Evolutionary conservation across 2,329 filamentous ascomycete species (phyloP).

Genomic region (Fusarium tanahbumbuense): DNA sequence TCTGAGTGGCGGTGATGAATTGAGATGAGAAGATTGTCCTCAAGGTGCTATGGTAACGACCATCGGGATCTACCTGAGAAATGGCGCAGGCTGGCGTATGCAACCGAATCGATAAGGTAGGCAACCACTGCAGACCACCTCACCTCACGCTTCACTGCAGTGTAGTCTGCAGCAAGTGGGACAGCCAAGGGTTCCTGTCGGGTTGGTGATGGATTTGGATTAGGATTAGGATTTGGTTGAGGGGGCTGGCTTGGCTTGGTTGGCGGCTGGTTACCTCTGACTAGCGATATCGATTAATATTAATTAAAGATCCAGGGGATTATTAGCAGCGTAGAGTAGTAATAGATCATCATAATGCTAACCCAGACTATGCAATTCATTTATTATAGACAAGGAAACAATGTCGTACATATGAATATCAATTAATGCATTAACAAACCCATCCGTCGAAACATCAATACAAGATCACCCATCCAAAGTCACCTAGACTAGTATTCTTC

Average conservation of each 20-base stretch:
- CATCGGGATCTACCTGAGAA: conserved; percentile 5
- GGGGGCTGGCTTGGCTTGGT: conserved; percentile 5
- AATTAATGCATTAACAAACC: conserved; percentile 5
- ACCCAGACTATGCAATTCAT: neutral
- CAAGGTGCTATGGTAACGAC: conserved; percentile 10
- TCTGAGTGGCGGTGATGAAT: conserved; percentile 4
- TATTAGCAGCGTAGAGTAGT: neutral
- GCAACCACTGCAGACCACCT: conserved; percentile 10
- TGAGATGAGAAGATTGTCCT: neutral
- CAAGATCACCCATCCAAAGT: neutral
- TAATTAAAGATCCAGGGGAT: conserved; percentile 24
- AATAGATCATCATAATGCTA: neutral
- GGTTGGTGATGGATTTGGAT: neutral
- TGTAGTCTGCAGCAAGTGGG: conserved; percentile 5
- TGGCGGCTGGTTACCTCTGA: neutral
- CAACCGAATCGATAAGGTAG: conserved; percentile 19
- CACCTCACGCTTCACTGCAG: conserved; percentile 4
- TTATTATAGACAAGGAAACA: conserved; percentile 2
- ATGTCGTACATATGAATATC: neutral
- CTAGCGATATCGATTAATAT: conserved; percentile 11
- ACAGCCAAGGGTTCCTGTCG: conserved; percentile 11
- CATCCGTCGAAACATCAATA: neutral
- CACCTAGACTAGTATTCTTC: neutral
- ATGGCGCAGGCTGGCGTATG: conserved; percentile 26
- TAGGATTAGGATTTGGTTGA: neutral